Conservation (phyloP, 768 basidiomycete species). For the Pleurotus ostreatus region DNA sequence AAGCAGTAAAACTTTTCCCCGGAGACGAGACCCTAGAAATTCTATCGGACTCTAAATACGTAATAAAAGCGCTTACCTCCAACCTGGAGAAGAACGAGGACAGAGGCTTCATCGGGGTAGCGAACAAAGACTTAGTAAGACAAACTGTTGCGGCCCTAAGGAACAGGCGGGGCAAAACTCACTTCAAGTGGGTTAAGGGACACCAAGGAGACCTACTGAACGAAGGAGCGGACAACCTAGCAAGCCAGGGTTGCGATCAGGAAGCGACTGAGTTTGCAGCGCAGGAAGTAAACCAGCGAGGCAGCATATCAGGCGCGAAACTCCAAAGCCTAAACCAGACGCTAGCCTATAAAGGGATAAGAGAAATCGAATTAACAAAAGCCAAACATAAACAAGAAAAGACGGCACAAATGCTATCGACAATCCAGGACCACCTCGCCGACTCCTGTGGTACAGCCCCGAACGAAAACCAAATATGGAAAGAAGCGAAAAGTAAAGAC, state of each 20-base stretch:
- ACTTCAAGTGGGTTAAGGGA: constrained; percentile 22
- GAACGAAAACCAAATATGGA: constrained; percentile 12
- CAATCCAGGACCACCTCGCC: constrained; percentile 1
- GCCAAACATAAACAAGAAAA: neutral
- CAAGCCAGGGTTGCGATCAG: constrained; percentile 13
- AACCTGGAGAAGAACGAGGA: constrained; percentile 20
- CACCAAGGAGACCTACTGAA: constrained; percentile 15
- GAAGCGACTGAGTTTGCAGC: neutral
- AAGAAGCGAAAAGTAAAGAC: constrained; percentile 9
- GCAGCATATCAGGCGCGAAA: constrained; percentile 11
- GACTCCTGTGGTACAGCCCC: neutral
- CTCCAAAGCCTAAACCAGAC: constrained; percentile 13
- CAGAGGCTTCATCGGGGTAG: constrained; percentile 17
- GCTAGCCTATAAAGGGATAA: constrained; percentile 12
- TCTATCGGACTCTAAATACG: constrained; percentile 19
- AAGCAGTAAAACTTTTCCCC: constrained; percentile 2
- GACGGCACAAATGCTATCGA: neutral
- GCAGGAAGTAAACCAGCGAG: neutral
- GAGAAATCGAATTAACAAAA: neutral
- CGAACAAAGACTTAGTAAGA: constrained; percentile 13
- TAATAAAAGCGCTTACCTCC: constrained; percentile 17
- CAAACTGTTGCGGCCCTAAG: constrained; percentile 9
- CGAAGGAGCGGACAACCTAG: constrained; percentile 19
- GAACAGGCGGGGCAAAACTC: constrained; percentile 10
- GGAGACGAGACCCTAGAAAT: constrained; percentile 10